Evolutionary conservation across 2,329 filamentous ascomycete genomes (phyloP).

Genomic region (Aaosphaeria arxii): DNA sequence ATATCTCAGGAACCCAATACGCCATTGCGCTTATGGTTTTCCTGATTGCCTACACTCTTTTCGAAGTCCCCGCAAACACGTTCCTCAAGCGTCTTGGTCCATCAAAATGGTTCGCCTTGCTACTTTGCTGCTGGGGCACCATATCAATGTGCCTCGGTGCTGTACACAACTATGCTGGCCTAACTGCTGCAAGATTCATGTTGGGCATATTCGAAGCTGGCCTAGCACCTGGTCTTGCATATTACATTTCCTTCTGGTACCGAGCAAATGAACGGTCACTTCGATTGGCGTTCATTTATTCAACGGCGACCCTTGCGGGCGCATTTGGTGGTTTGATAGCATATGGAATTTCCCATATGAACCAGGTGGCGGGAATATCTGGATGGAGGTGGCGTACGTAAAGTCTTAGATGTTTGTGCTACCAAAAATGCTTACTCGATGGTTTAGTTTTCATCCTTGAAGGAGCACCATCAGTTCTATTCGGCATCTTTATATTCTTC

Average conservation of each 20-base stretch:
- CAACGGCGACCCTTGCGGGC: conserved; percentile 55
- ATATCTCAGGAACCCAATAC: conserved; percentile 60
- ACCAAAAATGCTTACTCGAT: conserved; percentile 3
- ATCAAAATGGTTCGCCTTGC: conserved; percentile 27
- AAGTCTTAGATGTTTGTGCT: conserved; percentile 29
- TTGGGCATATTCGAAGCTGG: conserved; percentile 30
- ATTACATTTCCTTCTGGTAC: conserved; percentile 58
- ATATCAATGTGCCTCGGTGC: conserved; percentile 47
- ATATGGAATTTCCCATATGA: conserved; percentile 48
- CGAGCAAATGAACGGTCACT: conserved; percentile 55
- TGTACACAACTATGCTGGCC: conserved; percentile 39
- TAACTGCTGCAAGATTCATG: conserved; percentile 43
- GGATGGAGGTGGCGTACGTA: background rate
- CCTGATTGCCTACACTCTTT: conserved; percentile 33
- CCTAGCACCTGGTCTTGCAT: conserved; percentile 37
- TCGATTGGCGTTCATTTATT: conserved; percentile 57
- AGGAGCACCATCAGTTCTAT: conserved; percentile 19
- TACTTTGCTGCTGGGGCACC: conserved; percentile 48
- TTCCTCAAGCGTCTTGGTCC: conserved; percentile 59
- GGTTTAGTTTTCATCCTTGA: conserved; percentile 18
- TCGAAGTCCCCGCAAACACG: conserved; percentile 56
- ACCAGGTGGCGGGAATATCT: conserved; percentile 20
- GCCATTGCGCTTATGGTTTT: conserved; percentile 27
- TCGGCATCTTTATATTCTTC: conserved; percentile 39
- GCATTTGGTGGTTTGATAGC: conserved; percentile 57